These are phyloP conservation scores for Phaseolus coccineus DNA, from an alignment of 331 rosid genomes.

Conservation along the genomic window DNA sequence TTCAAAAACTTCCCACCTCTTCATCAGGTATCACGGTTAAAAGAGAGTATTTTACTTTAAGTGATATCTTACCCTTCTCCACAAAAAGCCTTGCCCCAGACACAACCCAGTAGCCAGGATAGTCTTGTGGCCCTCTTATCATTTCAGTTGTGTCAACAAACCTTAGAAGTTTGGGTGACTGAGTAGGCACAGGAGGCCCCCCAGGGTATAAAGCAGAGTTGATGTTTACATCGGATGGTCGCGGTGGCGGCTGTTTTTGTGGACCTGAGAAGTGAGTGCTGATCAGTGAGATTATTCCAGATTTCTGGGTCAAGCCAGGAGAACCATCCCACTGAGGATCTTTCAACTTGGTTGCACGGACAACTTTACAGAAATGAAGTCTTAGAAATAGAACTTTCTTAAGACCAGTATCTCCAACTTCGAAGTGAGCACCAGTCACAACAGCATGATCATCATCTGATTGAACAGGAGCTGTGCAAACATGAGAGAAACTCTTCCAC, in stretches of 20 bases:
- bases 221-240: constrained; percentile 66
- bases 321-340: constrained; percentile 72
- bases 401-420: constrained; percentile 69
- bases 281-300: constrained; percentile 75
- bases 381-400: constrained; percentile 72
- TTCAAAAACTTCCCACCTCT: constrained; percentile 55
- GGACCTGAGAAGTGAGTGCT: constrained; percentile 71
- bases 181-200: constrained; percentile 73
- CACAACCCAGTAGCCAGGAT: constrained; percentile 87
- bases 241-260: constrained; percentile 64
- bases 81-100: constrained; percentile 77
- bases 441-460: constrained; percentile 60
- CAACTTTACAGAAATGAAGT: constrained; percentile 64
- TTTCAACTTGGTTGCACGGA: constrained; percentile 48
- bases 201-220: constrained; percentile 85
- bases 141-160: constrained; percentile 84
- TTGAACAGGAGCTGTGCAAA: constrained; percentile 84
- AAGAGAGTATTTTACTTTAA: constrained; percentile 83
- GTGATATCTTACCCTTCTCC: constrained; percentile 82
- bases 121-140: constrained; percentile 86
- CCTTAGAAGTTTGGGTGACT: constrained; percentile 69
- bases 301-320: constrained; percentile 72
- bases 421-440: constrained; percentile 76
- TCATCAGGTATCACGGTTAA: constrained; percentile 75
- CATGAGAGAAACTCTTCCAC: constrained; percentile 87